Base-by-base conservation (phyloP, 139 green algal genomes). In the Haematococcus lacustris region DNA sequence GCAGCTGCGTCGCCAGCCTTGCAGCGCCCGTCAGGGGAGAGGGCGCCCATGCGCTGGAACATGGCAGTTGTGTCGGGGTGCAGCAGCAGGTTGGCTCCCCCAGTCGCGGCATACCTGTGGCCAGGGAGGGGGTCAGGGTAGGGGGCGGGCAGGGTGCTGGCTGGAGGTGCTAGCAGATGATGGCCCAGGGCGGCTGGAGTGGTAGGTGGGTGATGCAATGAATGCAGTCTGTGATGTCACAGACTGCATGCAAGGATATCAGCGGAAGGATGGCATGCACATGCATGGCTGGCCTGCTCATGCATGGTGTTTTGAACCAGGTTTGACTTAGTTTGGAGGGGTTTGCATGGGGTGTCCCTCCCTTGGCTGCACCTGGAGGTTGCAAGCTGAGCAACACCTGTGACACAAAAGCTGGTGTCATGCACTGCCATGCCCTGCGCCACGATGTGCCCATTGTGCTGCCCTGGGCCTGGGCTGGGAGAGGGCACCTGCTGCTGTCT, bases 1-100 rank as follows among this genome's bases (percentile, higher is more conserved):
- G 91, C 91, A 17, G 73, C 47, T 3, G 85, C 78, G 59, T 97
- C 91, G 33, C 97, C 77, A 2, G 91, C 80, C 83, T 94, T 96
- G 82, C 90, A 97, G 61, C 91, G 82, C 17, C 91, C 91, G 38
- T 94, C 91, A 33, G 85, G 63, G 2, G 82, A 64, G 38, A 96
- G 78, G 88, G 95, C 94, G 57, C 86, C 77, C 34, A 71, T 75
- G 30, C 57, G 61, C 62, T 88, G 82, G 68, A 88, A 88, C 79
- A 83, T 85, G 6, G 83, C 82, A 7, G 80, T 87, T 30, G 85
- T 91, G 59, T 90, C 76, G 6, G 86, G 84, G 1, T 75, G 75
- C 0, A 94, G 72, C 0, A 73, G 78, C 38, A 95, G 75, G 77
- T 96, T 95, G 3, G 92, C 87, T 17, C 93, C 93, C 23, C 70